phyloP scores from a whole-genome alignment of 768 basidiomycete species.

The Collybiopsis confluens region DNA sequence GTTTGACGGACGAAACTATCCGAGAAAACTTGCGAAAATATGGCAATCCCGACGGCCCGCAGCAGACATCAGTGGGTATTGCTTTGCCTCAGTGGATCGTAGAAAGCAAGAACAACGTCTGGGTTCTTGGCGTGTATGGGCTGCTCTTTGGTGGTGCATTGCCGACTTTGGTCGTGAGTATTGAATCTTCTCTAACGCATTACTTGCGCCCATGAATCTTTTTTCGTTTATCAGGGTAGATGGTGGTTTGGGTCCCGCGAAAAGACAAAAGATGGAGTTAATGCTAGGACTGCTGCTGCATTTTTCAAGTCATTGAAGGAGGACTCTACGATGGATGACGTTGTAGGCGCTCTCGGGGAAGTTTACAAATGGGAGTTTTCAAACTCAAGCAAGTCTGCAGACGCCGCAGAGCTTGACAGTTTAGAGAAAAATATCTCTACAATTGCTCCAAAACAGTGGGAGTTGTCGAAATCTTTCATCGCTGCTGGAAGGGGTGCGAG shows the following conservation, averaged over 20 bases:
- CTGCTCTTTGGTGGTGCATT: constrained; percentile 83
- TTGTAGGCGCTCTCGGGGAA: constrained; percentile 66
- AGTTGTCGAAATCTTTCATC: constrained; percentile 39
- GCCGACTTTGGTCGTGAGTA: constrained; percentile 74
- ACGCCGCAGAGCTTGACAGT: constrained; percentile 36
- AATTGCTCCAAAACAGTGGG: constrained; percentile 46
- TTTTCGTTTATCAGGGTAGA: constrained; percentile 46
- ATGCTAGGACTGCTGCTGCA: constrained; percentile 72
- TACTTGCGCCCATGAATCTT: background rate
- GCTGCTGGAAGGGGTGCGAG: constrained; percentile 31
- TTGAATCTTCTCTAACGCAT: background rate
- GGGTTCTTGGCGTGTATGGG: constrained; percentile 86
- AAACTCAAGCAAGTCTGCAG: constrained; percentile 19
- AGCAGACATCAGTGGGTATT: constrained; percentile 90
- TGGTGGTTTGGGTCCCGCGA: constrained; percentile 97
- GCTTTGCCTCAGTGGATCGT: constrained; percentile 93
- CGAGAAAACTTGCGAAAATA: constrained; percentile 86
- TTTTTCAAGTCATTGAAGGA: constrained; percentile 90
- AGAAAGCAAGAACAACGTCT: constrained; percentile 85
- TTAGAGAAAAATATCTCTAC: constrained; percentile 49
- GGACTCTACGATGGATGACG: constrained; percentile 65
- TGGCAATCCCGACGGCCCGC: constrained; percentile 96
- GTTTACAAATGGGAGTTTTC: constrained; percentile 59
- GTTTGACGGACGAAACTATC: constrained; percentile 88
- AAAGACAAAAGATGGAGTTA: constrained; percentile 89